phyloP scores from a whole-genome alignment of 1,284 basidiomycete species.

The Cryptococcus hybrid region DNA sequence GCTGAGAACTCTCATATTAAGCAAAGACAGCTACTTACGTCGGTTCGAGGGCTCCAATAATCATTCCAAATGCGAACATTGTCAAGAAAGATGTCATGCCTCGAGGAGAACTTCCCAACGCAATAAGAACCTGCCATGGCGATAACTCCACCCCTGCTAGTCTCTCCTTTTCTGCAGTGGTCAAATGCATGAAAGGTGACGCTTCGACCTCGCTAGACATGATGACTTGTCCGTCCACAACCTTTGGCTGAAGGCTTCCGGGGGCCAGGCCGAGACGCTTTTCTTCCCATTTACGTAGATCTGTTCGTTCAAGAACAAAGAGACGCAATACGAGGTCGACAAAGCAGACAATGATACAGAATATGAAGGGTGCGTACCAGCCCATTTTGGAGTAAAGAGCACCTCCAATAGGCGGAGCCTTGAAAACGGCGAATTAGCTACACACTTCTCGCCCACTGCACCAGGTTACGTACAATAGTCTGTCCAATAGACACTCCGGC shows the following conservation, averaged over 20 bases:
- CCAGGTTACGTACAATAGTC: conserved; percentile 51
- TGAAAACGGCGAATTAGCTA: neutral
- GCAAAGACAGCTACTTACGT: conserved; percentile 19
- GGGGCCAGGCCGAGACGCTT: conserved; percentile 32
- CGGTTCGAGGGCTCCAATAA: conserved; percentile 35
- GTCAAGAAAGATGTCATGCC: conserved; percentile 58
- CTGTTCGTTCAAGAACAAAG: conserved; percentile 53
- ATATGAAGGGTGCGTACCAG: conserved; percentile 71
- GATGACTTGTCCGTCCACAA: neutral
- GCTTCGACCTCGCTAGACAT: neutral
- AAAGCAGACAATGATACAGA: conserved; percentile 60
- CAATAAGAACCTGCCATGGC: conserved; percentile 52
- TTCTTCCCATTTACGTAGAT: conserved; percentile 30
- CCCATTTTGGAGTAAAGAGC: conserved; percentile 64
- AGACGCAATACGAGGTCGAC: conserved; percentile 61
- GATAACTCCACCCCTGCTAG: conserved; percentile 29
- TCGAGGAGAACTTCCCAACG: conserved; percentile 57
- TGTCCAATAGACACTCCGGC: conserved; percentile 63
- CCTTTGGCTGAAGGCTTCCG: neutral
- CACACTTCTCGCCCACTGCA: neutral
- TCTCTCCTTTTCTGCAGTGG: conserved; percentile 1
- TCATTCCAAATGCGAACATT: conserved; percentile 61
- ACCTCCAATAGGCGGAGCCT: conserved; percentile 65
- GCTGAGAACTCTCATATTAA: neutral
- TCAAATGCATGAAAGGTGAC: neutral